Evolutionary conservation across 2,329 filamentous ascomycete genomes (phyloP), one percentile per base, ranked within the genome.

Genomic region (Epichloe typhina): DNA sequence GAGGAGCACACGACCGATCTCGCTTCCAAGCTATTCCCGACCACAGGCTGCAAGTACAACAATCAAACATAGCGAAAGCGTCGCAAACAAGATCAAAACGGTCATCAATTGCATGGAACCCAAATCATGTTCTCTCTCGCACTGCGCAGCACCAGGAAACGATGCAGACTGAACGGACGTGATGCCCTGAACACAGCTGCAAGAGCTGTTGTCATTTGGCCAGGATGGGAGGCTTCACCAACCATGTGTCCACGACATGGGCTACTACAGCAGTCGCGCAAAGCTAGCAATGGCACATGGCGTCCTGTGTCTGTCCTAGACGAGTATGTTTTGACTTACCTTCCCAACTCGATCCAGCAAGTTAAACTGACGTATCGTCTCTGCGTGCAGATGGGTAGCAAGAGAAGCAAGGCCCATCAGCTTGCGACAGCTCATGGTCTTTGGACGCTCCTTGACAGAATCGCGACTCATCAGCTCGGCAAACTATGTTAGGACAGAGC

Each of bases 401-500:
- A 87, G 85, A 61, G 88, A 95, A 65, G 90, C 90, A 46, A 80
- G 89, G 49, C 93, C 93, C n/a, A 96, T 98, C 64, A 95, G 88
- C 70, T 72, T 98, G 60, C 86, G 93, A 52, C 93, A 97, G 69
- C 79, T 98, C 61, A 97, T 95, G 71, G 94, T 97, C 61, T 98
- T 97, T 68, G 93, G 93, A 33, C 84, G 93, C 46, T 94, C 90
- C 21, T 72, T 98, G 64, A 96, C 90, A 46, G 90, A 97, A 69
- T 77, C 82, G 48, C 84, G 94, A 52, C 76, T 98, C 54, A 80
- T 98, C 58, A 90, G 87, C 69, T 96, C 90, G 42, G 93, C 93
- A 54, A 98, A 98, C 69, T 98, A 98, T 73, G 90, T 97, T 49
- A 86, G 93, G 52, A 89, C 89, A 5, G 93, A 98, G 71, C 79